Percentiles rank a stretch among this genome's conserved stretches.
Evolutionary conservation across 2,329 filamentous ascomycete genomes (phyloP).

Genomic region (Aspergillus ochraceoroseus): DNA sequence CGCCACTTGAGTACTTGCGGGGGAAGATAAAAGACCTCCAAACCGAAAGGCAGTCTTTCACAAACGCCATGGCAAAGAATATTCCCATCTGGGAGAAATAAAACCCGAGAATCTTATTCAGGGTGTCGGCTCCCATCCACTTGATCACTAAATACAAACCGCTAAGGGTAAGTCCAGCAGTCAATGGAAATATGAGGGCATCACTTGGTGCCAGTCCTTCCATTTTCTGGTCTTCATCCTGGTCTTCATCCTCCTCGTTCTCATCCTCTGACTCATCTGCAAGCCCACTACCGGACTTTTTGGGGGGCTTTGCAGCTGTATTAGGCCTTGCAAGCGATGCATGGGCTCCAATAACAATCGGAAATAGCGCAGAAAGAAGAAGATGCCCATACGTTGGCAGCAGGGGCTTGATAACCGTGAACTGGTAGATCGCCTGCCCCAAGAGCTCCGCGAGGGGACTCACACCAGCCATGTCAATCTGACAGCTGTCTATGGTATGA

Average conservation of each 20-base stretch:
- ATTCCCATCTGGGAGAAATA: slow-evolving; percentile 80
- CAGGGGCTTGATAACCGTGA: slow-evolving; percentile 42
- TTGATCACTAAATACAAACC: slow-evolving; percentile 85
- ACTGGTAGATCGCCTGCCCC: slow-evolving; percentile 43
- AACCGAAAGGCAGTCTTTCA: slow-evolving; percentile 67
- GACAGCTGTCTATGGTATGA: slow-evolving; percentile 1
- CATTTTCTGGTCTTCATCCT: slow-evolving; percentile 54
- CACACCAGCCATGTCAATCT: slow-evolving; percentile 31
- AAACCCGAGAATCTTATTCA: slow-evolving; percentile 76
- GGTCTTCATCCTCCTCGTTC: slow-evolving; percentile 51
- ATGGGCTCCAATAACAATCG: slow-evolving; percentile 79
- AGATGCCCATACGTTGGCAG: slow-evolving; percentile 58
- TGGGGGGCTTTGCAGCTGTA: slow-evolving; percentile 63
- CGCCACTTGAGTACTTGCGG: slow-evolving; percentile 55
- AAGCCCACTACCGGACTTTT: slow-evolving; percentile 41
- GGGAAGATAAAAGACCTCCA: slow-evolving; percentile 67
- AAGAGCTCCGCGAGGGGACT: slow-evolving; percentile 39
- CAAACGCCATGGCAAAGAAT: slow-evolving; percentile 67
- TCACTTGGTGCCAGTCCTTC: slow-evolving; percentile 70
- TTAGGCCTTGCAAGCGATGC: slow-evolving; percentile 78
- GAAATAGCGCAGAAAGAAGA: slow-evolving; percentile 65
- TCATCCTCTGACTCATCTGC: slow-evolving; percentile 33
- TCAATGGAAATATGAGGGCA: slow-evolving; percentile 75
- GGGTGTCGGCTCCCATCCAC: slow-evolving; percentile 70
- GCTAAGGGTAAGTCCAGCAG: slow-evolving; percentile 66